Evolutionary conservation across 805 yeast genomes (phyloP).

Genomic region (Wickerhamomyces alni): DNA sequence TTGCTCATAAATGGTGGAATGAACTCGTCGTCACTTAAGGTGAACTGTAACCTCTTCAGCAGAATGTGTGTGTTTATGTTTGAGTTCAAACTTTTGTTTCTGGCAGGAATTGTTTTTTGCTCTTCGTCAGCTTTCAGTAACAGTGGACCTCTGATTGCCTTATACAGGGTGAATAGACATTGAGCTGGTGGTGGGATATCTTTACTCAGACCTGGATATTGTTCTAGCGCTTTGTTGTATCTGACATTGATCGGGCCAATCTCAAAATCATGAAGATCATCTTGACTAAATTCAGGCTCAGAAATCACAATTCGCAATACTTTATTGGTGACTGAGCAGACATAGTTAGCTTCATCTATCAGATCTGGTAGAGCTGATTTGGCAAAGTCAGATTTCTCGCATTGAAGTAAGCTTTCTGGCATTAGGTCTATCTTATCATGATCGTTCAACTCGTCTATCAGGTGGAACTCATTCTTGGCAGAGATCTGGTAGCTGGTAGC

Average conservation of each 20-base stretch:
- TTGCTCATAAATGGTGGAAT: constrained; percentile 43
- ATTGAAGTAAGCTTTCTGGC: constrained; percentile 6
- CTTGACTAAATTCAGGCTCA: constrained; percentile 41
- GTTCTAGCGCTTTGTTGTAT: constrained; percentile 32
- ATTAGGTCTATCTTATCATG: constrained; percentile 28
- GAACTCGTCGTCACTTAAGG: constrained; percentile 26
- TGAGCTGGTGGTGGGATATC: constrained; percentile 45
- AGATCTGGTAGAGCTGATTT: constrained; percentile 28
- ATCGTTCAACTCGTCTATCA: constrained; percentile 18
- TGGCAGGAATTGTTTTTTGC: constrained; percentile 47
- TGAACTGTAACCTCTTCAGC: constrained; percentile 40
- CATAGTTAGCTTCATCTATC: constrained; percentile 41
- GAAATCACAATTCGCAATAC: constrained; percentile 49
- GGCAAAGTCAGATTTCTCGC: constrained; percentile 7
- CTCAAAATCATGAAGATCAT: constrained; percentile 43
- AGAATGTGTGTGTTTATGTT: constrained; percentile 53
- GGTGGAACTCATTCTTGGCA: constrained; percentile 28
- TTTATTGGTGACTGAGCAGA: constrained; percentile 38
- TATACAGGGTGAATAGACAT: constrained; percentile 56
- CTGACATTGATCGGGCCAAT: constrained; percentile 46
- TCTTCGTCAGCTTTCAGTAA: constrained; percentile 36
- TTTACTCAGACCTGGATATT: constrained; percentile 21
- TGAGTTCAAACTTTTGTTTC: constrained; percentile 47
- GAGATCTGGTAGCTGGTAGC: constrained; percentile 5
- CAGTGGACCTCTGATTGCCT: constrained; percentile 65